Evolutionary conservation across 129 eudicot species (phyloP), one percentile per base, ranked within the genome.

Genomic region (Centrapalus pauciflorus): DNA sequence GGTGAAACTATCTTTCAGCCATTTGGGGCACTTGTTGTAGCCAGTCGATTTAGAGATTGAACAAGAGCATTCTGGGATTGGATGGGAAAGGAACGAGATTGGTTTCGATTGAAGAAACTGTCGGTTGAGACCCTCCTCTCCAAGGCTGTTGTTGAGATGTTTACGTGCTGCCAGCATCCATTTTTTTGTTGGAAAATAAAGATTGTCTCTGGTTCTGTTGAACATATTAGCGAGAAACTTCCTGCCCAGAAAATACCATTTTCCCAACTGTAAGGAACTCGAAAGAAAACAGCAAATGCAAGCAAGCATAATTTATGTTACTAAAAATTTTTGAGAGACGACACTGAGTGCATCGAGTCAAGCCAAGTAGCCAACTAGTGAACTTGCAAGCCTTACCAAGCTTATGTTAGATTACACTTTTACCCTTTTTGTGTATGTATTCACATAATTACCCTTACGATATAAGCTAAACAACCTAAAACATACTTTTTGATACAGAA

Each of bases 21-120:
- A 77, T 49, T 65, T 73, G 14, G 96, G 97, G 79, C 97, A 91
- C 70, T 90, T 84, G 2, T 80, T 82, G 33, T 77, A 74, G 13
- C 56, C 74, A 49, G 71, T 55, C 25, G 77, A 28, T 76, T 80
- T 72, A 21, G 74, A 13, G 33, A 78, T 79, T 52, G 71, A 61
- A 60, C 97, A 91, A 41, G 88, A 80, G 81, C 97, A 90, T 76
- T 87, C 93, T 5, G 93, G 97, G 28, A 91, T 41, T 9, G 97
- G 96, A 67, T 91, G 90, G 40, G 96, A 91, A 34, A 91, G 94
- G 51, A 91, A 91, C 0, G 77, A 84, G 59, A 48, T 60, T 0
- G 83, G 78, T 73, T 85, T 87, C 12, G 86, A 71, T 30, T 25
- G 59, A 19, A 60, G 76, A 29, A 59, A 64, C 34, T 80, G 90